Conservation (phyloP, 192 early-diverging fungal genomes). For the Borealophlyctis nickersoniae region DNA sequence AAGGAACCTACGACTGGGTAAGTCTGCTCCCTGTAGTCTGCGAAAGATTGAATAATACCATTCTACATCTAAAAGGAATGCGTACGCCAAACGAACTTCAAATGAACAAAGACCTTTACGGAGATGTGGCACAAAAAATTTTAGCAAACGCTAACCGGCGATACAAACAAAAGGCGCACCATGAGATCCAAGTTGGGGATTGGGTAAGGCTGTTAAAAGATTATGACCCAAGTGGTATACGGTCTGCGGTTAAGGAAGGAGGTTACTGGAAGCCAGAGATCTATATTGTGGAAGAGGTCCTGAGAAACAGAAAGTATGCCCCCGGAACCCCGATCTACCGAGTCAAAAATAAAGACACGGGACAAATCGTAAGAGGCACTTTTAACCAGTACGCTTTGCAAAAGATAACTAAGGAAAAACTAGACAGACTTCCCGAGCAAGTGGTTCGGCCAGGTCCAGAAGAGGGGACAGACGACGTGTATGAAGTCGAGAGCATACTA, state of each 20-base stretch:
- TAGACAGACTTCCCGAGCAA: no score
- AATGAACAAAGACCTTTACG: no score
- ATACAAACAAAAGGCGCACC: no score
- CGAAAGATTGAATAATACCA: no score
- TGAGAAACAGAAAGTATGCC: not conserved
- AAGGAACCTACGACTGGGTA: not conserved
- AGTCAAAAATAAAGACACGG: not conserved
- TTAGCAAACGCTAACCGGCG: no score
- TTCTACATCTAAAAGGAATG: no score
- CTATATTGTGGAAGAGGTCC: not conserved
- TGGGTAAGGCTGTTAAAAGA: not conserved
- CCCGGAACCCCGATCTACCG: not conserved
- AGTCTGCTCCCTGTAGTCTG: not conserved
- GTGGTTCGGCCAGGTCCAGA: not conserved
- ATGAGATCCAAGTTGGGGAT: not conserved
- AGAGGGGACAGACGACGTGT: not conserved
- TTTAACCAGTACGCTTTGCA: not conserved
- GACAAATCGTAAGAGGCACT: not conserved
- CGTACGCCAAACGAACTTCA: no score
- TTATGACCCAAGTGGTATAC: not conserved
- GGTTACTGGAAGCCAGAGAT: not conserved
- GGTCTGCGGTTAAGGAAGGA: not conserved
- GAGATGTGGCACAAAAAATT: no score
- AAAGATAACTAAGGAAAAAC: not conserved
- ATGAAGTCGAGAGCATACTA: not conserved